Percentiles rank a stretch among this genome's conserved stretches.
These are phyloP conservation scores for maize (Zea mays) DNA, from an alignment of 176 grass and related monocot genomes.

Conservation along the genomic window DNA sequence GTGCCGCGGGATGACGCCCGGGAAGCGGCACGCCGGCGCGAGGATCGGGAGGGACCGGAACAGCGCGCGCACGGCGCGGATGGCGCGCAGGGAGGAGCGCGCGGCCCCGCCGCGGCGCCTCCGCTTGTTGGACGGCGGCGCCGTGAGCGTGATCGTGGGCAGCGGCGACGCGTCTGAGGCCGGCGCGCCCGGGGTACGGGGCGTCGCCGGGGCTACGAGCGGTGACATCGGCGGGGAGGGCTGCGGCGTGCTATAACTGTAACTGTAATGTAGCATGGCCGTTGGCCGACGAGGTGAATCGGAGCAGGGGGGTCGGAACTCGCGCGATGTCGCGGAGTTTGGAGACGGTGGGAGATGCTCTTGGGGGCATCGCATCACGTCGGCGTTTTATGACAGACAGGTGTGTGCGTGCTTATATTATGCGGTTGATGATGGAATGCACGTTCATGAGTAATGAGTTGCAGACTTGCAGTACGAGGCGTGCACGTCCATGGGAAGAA, in stretches of 20 bases:
- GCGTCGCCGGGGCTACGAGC: constrained; percentile 36
- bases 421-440: constrained; percentile 41
- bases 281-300: background rate
- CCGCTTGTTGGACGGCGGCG: constrained; percentile 58
- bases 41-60: constrained; percentile 88
- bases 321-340: constrained; percentile 1
- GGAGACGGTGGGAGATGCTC: constrained; percentile 1
- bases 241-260: constrained; percentile 42
- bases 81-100: constrained; percentile 48
- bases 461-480: constrained; percentile 32
- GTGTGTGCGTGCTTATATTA: constrained; percentile 7
- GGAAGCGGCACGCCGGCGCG: constrained; percentile 73
- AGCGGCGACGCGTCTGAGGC: constrained; percentile 37
- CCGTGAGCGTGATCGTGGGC: constrained; percentile 65
- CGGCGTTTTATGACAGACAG: constrained; percentile 32
- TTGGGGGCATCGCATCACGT: background rate
- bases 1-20: constrained; percentile 37
- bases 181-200: constrained; percentile 42
- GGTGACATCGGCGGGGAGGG: constrained; percentile 65
- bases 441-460: constrained; percentile 29
- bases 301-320: background rate
- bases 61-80: constrained; percentile 77
- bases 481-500: constrained; percentile 42
- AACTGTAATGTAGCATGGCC: constrained; percentile 25
- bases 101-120: constrained; percentile 17